Evolutionary conservation across 441 rosid genomes (phyloP).

Genomic region (Jatropha multifida): DNA sequence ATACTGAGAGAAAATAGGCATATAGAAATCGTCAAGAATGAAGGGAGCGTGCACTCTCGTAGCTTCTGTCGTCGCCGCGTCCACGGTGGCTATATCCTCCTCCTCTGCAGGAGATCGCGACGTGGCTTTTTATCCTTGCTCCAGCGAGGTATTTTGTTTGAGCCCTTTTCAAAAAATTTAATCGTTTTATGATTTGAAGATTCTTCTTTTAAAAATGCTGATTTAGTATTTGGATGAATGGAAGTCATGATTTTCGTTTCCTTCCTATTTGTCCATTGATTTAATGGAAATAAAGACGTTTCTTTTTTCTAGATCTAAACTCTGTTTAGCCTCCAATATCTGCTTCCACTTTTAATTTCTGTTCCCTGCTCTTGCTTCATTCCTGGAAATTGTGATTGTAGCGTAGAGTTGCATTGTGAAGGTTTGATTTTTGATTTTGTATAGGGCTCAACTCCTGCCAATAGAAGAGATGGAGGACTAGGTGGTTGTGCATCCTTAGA

Average conservation of each 20-base stretch:
- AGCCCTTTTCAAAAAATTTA: background rate
- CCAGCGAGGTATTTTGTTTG: conserved; percentile 29
- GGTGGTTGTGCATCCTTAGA: conserved; percentile 21
- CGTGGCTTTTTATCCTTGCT: conserved; percentile 10
- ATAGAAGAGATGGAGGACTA: conserved; percentile 17
- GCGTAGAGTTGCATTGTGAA: background rate
- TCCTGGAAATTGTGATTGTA: background rate
- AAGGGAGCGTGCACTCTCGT: conserved; percentile 60
- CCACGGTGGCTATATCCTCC: conserved; percentile 55
- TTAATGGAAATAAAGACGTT: too few relatives aligned
- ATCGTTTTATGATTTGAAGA: too few relatives aligned
- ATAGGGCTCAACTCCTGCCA: conserved; percentile 6
- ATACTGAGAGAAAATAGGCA: background rate
- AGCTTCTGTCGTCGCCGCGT: conserved; percentile 62
- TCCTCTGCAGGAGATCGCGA: conserved; percentile 26
- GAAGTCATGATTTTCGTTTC: too few relatives aligned
- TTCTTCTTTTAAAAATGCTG: too few relatives aligned
- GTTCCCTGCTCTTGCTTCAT: background rate
- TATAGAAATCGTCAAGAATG: conserved; percentile 24
- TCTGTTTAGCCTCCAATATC: background rate
- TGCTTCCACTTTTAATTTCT: background rate
- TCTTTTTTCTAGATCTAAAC: background rate
- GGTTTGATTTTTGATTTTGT: background rate
- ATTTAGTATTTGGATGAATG: too few relatives aligned
- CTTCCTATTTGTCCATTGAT: too few relatives aligned